Evolutionary conservation across 306 rosid species (phyloP).

Genomic region (Quercus alba): DNA sequence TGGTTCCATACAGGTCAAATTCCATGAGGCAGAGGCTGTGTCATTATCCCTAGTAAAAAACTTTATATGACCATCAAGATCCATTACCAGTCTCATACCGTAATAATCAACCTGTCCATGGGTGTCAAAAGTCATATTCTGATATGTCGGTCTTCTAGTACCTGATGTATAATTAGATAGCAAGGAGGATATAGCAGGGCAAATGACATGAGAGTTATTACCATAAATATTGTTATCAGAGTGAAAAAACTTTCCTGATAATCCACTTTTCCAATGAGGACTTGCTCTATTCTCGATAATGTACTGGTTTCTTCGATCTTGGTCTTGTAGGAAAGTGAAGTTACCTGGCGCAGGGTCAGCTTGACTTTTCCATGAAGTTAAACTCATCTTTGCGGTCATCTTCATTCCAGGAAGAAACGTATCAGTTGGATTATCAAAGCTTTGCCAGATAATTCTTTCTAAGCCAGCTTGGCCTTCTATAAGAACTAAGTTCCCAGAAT

Average conservation of each 20-base stretch:
- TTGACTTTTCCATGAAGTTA: constrained; percentile 31
- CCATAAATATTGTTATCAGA: too few relatives aligned
- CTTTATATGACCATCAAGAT: background rate
- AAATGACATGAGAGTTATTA: too few relatives aligned
- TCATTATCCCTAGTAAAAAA: too few relatives aligned
- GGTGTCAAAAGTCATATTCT: too few relatives aligned
- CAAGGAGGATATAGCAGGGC: too few relatives aligned
- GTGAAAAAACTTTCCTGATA: background rate
- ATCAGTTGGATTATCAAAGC: constrained; percentile 41
- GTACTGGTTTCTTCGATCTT: background rate
- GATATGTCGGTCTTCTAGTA: too few relatives aligned
- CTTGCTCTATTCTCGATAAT: background rate
- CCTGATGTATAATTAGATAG: too few relatives aligned
- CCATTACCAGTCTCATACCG: background rate
- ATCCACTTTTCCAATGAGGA: constrained; percentile 17
- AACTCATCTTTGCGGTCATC: background rate
- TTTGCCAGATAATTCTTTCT: constrained; percentile 32
- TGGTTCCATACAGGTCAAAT: too few relatives aligned
- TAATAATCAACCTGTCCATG: too few relatives aligned
- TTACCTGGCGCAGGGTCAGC: background rate
- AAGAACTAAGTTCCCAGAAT: constrained; percentile 44
- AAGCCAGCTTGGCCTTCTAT: background rate
- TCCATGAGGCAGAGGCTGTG: too few relatives aligned
- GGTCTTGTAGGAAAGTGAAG: constrained; percentile 20
- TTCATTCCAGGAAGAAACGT: constrained; percentile 52